Base-by-base conservation (phyloP, 176 grass and related monocot species). In the Triticum urartu region DNA sequence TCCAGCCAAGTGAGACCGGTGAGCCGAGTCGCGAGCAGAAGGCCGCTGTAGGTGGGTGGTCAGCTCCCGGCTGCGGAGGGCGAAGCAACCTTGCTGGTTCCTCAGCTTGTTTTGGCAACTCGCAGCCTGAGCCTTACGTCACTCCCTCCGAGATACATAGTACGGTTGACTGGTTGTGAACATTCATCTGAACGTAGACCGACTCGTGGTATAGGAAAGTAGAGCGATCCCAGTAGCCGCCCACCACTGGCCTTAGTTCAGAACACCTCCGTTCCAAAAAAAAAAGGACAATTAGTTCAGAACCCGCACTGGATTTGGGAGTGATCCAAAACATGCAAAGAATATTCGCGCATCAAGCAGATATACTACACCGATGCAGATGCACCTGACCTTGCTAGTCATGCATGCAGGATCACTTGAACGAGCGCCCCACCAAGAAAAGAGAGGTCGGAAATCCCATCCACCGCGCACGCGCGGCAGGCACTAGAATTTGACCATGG, bases 1-100 rank as follows among this genome's bases (percentile, higher is more conserved):
- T 52, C 48, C 48, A 52, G 75, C 47, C 85, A 75, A 70, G 88
- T 32, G 69, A 77, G 83, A 77, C 78, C 78, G 47, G 21, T 62
- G 76, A 36, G 18, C 43, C 58, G 35, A 42, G 62, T 48, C 63
- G 45, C 63, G 69, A 36, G 86, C 24, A 24, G 2, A 33, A 11
- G 60, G 50, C 72, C 56, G 68, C 39, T 64, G 86, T 3, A n/a
- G n/a, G 26, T 39, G 5, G 20, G 4, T 48, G 24, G 73, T 83
- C 81, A 21, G 21, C 52, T 47, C 63, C 78, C 83, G 52, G 8
- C 77, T 61, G 64, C 26, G 28, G 12, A 2, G 26, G 11, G 26
- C 64, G 64, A 66, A 66, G 1, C 64, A 32, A 66, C 64, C 12
- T 32, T 26, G 26, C 64, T 66, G 64, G 15, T 67, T 68, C 32